Conservation (phyloP, 352 stramenopile genomes). For the Thraustochytrium sp. region DNA sequence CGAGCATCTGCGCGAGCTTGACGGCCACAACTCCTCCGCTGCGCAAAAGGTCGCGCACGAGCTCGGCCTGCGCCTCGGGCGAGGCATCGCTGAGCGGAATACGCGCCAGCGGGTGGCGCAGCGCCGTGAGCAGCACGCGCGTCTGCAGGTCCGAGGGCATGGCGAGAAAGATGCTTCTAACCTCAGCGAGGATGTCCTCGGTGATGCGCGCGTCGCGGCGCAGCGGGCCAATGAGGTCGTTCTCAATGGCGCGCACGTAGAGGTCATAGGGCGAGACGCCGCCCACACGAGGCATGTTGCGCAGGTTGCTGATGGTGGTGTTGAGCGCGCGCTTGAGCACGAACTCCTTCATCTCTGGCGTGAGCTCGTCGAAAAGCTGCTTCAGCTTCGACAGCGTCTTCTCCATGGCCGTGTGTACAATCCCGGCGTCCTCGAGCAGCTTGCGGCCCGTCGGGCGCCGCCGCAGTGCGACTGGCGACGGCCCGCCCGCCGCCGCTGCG, state of each 20-base stretch:
- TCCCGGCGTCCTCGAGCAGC: neutral
- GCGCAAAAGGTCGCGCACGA: conserved; percentile 36
- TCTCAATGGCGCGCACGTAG: conserved; percentile 39
- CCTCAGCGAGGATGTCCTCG: conserved; percentile 39
- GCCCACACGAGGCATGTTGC: conserved; percentile 4
- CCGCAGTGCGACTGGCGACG: neutral
- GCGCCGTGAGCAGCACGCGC: conserved; percentile 32
- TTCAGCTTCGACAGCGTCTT: conserved; percentile 41
- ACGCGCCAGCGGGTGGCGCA: neutral
- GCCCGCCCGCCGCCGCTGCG: neutral
- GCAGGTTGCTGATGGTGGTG: conserved; percentile 34
- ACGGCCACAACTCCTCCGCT: conserved; percentile 38
- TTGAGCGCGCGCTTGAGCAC: conserved; percentile 11
- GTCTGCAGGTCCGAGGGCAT: conserved; percentile 37
- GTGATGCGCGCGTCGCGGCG: conserved; percentile 37
- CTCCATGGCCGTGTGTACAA: conserved; percentile 18
- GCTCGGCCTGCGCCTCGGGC: conserved; percentile 36
- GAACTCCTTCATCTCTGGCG: neutral
- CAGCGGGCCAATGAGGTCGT: conserved; percentile 42
- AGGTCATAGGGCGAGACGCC: conserved; percentile 30
- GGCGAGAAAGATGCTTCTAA: conserved; percentile 40
- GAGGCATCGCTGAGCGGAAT: conserved; percentile 27
- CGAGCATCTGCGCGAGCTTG: conserved; percentile 44
- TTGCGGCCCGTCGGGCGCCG: neutral
- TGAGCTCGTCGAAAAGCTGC: conserved; percentile 16